phyloP scores from a whole-genome alignment of 2,329 filamentous ascomycete species.

The Penicillium verrucosum region DNA sequence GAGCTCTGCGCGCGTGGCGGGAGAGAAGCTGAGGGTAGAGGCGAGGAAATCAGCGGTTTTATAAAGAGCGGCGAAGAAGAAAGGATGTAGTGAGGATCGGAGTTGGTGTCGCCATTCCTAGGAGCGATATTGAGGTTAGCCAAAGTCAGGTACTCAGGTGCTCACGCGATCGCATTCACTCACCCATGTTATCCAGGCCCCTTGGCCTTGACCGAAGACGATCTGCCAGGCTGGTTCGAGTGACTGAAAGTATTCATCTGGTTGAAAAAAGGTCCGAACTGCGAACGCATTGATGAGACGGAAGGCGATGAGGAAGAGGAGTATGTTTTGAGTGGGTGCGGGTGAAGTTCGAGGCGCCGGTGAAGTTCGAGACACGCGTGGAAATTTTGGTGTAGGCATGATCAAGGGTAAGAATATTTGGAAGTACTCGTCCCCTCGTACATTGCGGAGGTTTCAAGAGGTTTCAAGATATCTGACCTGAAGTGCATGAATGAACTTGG shows the following conservation, averaged over 20 bases:
- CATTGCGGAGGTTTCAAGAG: slow-evolving; percentile 1
- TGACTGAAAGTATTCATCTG: slow-evolving; percentile 95
- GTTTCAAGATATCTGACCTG: neutral
- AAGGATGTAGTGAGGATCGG: slow-evolving; percentile 87
- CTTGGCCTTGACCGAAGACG: slow-evolving; percentile 71
- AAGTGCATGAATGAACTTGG: neutral
- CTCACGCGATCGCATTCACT: slow-evolving; percentile 28
- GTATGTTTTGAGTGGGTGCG: slow-evolving; percentile 23
- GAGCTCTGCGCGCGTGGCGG: slow-evolving; percentile 59
- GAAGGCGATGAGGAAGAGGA: slow-evolving; percentile 57
- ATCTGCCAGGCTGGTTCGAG: slow-evolving; percentile 91
- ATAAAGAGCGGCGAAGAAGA: slow-evolving; percentile 77
- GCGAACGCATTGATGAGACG: slow-evolving; percentile 76
- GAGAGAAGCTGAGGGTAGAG: slow-evolving; percentile 52
- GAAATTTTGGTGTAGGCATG: slow-evolving; percentile 8
- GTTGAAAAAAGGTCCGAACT: slow-evolving; percentile 90
- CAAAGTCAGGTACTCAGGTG: neutral
- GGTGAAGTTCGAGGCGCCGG: slow-evolving; percentile 8
- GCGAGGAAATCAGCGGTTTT: slow-evolving; percentile 58
- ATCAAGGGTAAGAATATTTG: neutral
- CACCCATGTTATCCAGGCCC: slow-evolving; percentile 97
- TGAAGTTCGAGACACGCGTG: slow-evolving; percentile 10
- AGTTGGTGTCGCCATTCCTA: slow-evolving; percentile 92
- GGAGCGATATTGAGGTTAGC: slow-evolving; percentile 8
- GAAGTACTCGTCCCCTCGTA: neutral